Conservation (phyloP, 345 rosid species). For the Lagerstroemia speciosa region DNA sequence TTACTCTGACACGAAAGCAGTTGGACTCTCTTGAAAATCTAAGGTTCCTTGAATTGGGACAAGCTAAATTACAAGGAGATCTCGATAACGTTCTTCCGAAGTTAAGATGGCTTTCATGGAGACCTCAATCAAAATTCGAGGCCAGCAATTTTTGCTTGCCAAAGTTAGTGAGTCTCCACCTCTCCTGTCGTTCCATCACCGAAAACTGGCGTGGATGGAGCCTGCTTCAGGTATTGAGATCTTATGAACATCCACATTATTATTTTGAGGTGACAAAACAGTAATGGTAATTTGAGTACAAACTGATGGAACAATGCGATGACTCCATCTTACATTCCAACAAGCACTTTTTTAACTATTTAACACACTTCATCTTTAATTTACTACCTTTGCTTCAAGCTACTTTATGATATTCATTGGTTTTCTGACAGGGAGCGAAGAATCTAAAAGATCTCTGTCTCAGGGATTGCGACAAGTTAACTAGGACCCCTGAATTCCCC, state of each 20-base stretch:
- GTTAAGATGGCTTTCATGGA: constrained; percentile 2
- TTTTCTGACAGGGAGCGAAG: not conserved
- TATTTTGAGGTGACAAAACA: not conserved
- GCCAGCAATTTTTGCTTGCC: not conserved
- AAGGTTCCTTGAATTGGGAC: not conserved
- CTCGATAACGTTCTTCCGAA: not conserved
- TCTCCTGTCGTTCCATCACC: not conserved
- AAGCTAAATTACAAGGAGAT: not conserved
- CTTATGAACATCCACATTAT: not conserved
- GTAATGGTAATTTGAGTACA: too few relatives aligned
- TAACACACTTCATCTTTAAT: not conserved
- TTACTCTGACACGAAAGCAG: not conserved
- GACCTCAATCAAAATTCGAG: not conserved
- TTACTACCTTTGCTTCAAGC: not conserved
- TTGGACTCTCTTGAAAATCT: not conserved
- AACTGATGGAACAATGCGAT: not conserved
- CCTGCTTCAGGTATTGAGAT: not conserved
- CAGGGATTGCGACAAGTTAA: not conserved
- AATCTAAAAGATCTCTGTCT: constrained; percentile 3
- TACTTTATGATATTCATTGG: not conserved
- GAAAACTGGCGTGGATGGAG: constrained; percentile 11
- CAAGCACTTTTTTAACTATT: not conserved
- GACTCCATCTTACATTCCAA: not conserved
- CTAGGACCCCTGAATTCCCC: not conserved
- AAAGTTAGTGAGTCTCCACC: constrained; percentile 4